These are phyloP conservation scores for Lojkania enalia DNA, from an alignment of 2,329 filamentous ascomycete genomes.

Conservation along the genomic window DNA sequence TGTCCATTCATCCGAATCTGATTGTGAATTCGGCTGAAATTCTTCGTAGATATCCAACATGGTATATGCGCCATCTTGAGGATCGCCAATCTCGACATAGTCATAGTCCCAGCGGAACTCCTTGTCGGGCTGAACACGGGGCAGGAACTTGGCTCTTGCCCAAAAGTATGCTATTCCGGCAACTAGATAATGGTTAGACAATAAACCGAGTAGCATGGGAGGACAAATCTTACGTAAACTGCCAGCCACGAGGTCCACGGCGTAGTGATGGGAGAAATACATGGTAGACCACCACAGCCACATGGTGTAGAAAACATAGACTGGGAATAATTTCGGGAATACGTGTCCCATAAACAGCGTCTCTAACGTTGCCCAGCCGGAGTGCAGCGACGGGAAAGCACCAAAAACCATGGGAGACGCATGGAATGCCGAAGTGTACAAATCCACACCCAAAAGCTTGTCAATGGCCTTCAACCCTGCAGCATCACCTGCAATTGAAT, in stretches of 20 bases:
- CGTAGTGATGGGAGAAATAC: constrained; percentile 97
- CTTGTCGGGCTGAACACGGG: constrained; percentile 81
- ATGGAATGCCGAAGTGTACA: constrained; percentile 91
- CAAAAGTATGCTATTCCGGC: constrained; percentile 82
- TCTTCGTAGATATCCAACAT: constrained; percentile 61
- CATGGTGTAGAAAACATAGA: constrained; percentile 81
- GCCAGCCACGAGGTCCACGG: constrained; percentile 86
- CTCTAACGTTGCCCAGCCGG: constrained; percentile 84
- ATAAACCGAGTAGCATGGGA: no score
- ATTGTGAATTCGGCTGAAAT: constrained; percentile 53
- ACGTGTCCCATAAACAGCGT: constrained; percentile 91
- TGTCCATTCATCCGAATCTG: constrained; percentile 87
- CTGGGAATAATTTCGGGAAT: constrained; percentile 78
- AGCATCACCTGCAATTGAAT: constrained; percentile 86
- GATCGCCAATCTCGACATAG: constrained; percentile 82
- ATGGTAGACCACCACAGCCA: constrained; percentile 99
- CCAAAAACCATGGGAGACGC: constrained; percentile 91
- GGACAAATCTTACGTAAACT: constrained; percentile 58
- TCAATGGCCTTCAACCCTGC: constrained; percentile 89
- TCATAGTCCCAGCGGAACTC: constrained; percentile 93
- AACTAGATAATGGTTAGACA: constrained; percentile 41
- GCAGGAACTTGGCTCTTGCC: constrained; percentile 77
- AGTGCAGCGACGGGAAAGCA: constrained; percentile 91
- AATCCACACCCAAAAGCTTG: constrained; percentile 82
- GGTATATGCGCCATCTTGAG: constrained; percentile 54